phyloP scores from a whole-genome alignment of 2,329 filamentous ascomycete species.

The Aspergillus pseudoglaucus region DNA sequence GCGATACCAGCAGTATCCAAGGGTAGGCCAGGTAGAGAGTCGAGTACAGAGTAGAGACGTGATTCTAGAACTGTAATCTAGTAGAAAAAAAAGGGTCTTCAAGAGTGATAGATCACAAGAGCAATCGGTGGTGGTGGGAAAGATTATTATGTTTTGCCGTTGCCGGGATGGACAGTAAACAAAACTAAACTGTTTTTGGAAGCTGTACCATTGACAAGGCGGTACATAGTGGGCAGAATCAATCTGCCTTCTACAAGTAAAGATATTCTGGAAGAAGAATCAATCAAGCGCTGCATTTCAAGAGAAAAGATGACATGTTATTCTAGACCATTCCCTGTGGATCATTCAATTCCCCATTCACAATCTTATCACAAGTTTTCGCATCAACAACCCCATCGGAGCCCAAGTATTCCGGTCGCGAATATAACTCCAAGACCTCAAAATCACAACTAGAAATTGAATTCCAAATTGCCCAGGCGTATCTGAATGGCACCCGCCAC shows the following conservation, averaged over 20 bases:
- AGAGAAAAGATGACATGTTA: neutral
- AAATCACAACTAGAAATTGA: neutral
- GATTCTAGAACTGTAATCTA: neutral
- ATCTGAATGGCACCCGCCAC: neutral
- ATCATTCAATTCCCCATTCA: neutral
- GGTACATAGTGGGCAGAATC: constrained; percentile 8
- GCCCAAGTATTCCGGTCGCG: neutral
- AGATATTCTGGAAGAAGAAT: too few relatives aligned
- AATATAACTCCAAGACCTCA: neutral
- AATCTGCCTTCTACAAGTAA: too few relatives aligned
- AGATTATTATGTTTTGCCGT: constrained; percentile 14
- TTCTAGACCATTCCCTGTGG: neutral
- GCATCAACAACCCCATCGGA: neutral
- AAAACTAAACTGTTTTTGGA: constrained; percentile 20
- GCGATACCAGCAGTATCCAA: neutral
- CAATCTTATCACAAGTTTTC: neutral
- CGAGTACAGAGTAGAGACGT: neutral
- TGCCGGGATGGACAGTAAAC: constrained; percentile 25
- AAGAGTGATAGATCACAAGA: neutral
- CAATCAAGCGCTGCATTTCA: neutral
- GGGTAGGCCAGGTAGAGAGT: neutral
- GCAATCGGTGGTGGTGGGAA: neutral
- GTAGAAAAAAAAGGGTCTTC: neutral
- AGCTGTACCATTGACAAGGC: constrained; percentile 3
- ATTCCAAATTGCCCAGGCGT: neutral